Evolutionary conservation across 2,329 filamentous ascomycete species (phyloP).

Genomic region (Ceratocystis eucalypticola): DNA sequence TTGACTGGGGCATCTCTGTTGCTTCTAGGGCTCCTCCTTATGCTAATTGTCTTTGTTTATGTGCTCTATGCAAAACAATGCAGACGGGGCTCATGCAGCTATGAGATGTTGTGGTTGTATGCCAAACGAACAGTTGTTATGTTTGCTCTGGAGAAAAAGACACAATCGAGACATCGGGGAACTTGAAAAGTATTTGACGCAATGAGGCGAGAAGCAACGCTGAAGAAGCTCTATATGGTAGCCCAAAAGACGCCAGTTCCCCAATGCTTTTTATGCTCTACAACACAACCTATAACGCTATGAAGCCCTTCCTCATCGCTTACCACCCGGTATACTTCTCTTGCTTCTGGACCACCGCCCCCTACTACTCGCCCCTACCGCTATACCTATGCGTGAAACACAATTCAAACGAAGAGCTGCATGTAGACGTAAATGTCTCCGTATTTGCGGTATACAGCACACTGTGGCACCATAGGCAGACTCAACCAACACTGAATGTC

Average conservation of each 20-base stretch:
- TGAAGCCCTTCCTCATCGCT: neutral
- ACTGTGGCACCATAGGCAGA: neutral
- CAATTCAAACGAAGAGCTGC: neutral
- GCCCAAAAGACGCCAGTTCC: too few species aligned
- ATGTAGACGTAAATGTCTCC: conserved; percentile 2
- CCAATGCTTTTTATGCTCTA: neutral
- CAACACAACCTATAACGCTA: neutral
- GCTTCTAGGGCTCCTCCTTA: too few species aligned
- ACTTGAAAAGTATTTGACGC: neutral
- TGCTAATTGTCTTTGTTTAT: neutral
- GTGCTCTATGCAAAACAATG: neutral
- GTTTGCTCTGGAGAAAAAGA: neutral
- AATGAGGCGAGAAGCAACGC: neutral
- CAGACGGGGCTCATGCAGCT: neutral
- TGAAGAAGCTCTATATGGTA: neutral
- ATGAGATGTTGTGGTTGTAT: neutral
- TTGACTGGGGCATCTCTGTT: neutral
- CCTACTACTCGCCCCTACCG: neutral
- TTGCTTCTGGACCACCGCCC: neutral
- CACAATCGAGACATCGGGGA: neutral
- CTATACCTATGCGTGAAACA: neutral
- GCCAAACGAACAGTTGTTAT: neutral
- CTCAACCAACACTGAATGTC: neutral
- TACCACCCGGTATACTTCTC: neutral
- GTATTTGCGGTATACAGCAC: neutral